Conservation (phyloP, 352 stramenopile species). For the Phytophthora crassamura region DNA sequence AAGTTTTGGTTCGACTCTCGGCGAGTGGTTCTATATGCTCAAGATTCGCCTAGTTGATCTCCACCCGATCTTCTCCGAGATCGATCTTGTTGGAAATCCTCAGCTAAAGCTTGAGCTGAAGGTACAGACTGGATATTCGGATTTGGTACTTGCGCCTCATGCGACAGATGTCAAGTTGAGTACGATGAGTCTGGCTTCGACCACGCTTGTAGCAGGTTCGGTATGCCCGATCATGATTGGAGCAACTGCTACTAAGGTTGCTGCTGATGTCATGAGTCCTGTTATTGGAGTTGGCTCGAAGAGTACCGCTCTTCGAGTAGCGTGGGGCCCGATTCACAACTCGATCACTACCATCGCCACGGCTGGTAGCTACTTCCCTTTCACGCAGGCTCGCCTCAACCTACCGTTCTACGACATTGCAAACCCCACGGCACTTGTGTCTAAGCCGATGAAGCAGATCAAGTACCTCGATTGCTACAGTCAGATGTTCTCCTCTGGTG, state of each 20-base stretch:
- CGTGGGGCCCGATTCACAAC: not conserved
- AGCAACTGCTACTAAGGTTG: too few relatives aligned
- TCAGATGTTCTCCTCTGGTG: too few relatives aligned
- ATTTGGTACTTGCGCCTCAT: not conserved
- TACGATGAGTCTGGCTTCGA: too few relatives aligned
- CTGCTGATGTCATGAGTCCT: not conserved
- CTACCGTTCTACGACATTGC: slow-evolving; percentile 43
- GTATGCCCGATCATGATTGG: not conserved
- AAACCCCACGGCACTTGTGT: slow-evolving; percentile 26
- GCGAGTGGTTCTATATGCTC: not conserved
- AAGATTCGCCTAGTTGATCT: not conserved
- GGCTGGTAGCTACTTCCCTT: not conserved
- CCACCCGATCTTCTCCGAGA: not conserved
- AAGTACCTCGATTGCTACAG: too few relatives aligned
- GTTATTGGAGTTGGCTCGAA: not conserved
- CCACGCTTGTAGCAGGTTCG: not conserved
- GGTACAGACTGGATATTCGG: not conserved
- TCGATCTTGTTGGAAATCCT: not conserved
- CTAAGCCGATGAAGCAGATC: too few relatives aligned
- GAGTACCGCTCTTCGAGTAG: too few relatives aligned
- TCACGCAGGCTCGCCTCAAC: not conserved
- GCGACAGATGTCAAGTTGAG: not conserved
- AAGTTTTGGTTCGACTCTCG: not conserved
- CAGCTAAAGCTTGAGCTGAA: not conserved
- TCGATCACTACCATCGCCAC: not conserved